Conservation (phyloP, 2,329 filamentous ascomycete species). For the Exophiala dermatitidis region DNA sequence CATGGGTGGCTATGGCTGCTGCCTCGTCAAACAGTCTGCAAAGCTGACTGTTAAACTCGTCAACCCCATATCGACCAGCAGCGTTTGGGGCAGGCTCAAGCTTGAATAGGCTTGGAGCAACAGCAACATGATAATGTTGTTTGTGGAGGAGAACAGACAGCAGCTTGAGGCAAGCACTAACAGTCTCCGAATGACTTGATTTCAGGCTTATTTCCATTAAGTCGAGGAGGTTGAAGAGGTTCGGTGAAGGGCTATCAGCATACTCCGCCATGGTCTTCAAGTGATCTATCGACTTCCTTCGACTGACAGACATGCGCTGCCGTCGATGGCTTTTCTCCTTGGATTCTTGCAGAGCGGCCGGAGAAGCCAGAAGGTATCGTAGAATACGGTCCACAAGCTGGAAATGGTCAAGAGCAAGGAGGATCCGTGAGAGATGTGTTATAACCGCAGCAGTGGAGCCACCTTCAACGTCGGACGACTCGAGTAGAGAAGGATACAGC, state of each 20-base stretch:
- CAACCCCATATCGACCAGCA: constrained; percentile 46
- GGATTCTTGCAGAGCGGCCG: constrained; percentile 31
- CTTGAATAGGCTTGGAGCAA: constrained; percentile 61
- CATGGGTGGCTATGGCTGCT: constrained; percentile 34
- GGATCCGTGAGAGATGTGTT: constrained; percentile 82
- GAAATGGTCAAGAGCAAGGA: constrained; percentile 85
- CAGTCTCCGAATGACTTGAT: constrained; percentile 80
- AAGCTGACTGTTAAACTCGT: constrained; percentile 37
- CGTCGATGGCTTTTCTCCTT: constrained; percentile 32
- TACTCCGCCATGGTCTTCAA: constrained; percentile 70
- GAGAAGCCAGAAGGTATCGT: constrained; percentile 80
- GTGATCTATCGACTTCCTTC: constrained; percentile 82
- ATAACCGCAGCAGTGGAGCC: constrained; percentile 93
- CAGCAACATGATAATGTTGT: constrained; percentile 71
- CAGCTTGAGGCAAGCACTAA: constrained; percentile 80
- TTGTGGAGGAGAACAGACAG: constrained; percentile 77
- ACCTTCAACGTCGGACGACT: constrained; percentile 94
- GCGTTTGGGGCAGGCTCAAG: constrained; percentile 36
- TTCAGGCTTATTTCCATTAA: constrained; percentile 77
- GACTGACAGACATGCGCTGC: constrained; percentile 48
- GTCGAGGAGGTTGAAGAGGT: constrained; percentile 89
- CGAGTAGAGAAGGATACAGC: constrained; percentile 88
- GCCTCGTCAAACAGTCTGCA: constrained; percentile 34
- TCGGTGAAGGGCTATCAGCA: constrained; percentile 68
- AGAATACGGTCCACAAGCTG: constrained; percentile 92